Percentiles rank a stretch among this genome's conserved stretches.
Evolutionary conservation across 495 filamentous ascomycete species (phyloP).

Genomic region (Achaetomiella virescens): DNA sequence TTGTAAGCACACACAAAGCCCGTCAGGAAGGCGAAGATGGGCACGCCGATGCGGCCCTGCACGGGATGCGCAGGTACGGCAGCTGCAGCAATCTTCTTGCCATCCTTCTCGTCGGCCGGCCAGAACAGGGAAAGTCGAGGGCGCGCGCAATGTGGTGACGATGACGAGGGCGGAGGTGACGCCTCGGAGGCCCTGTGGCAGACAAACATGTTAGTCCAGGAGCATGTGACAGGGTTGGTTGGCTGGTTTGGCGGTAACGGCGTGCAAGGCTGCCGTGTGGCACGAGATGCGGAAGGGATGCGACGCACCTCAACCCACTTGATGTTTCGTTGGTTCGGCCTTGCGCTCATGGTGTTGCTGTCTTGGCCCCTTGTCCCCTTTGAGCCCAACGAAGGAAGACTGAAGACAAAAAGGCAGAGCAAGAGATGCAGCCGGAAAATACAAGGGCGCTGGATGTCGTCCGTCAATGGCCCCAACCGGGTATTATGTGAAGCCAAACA

Average conservation of each 20-base stretch:
- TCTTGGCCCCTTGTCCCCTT: background rate
- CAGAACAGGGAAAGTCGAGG: slow-evolving; percentile 52
- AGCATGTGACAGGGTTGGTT: background rate
- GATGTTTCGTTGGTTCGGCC: slow-evolving; percentile 27
- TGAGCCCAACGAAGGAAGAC: background rate
- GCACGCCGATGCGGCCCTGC: slow-evolving; percentile 59
- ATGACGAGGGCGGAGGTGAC: slow-evolving; percentile 60
- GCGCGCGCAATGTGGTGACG: slow-evolving; percentile 57
- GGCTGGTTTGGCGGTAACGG: no score
- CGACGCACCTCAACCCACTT: slow-evolving; percentile 34
- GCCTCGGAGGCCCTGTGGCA: slow-evolving; percentile 53
- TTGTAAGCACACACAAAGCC: slow-evolving; percentile 64
- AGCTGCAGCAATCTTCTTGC: slow-evolving; percentile 50
- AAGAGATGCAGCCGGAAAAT: background rate
- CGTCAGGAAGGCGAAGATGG: slow-evolving; percentile 60
- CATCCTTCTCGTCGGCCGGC: slow-evolving; percentile 44
- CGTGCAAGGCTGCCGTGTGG: no score
- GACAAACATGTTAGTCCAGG: slow-evolving; percentile 2
- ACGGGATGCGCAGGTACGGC: slow-evolving; percentile 56
- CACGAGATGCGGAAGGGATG: background rate
- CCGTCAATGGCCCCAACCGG: background rate
- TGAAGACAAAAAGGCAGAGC: background rate
- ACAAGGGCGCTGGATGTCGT: background rate
- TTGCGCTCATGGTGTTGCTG: slow-evolving; percentile 18
- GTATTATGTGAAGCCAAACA: background rate